Evolutionary conservation across 352 stramenopile species (phyloP).

Genomic region (Phytophthora nicotianae): DNA sequence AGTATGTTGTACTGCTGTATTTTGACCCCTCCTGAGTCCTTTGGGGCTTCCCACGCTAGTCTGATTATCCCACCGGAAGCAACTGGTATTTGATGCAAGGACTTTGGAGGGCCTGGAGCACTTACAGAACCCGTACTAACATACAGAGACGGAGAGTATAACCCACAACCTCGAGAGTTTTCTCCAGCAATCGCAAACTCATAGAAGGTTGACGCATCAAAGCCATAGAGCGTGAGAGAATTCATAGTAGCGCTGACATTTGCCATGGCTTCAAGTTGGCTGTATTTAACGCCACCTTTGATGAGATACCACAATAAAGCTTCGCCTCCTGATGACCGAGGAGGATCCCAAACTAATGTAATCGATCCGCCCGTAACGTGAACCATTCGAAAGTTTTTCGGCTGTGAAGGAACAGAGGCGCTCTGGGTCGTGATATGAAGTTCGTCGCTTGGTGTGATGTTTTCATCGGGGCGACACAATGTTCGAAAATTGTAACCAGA

Average conservation of each 20-base stretch:
- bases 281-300: constrained; percentile 6
- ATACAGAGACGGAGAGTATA: constrained; percentile 38
- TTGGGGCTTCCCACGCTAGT: constrained; percentile 45
- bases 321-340: constrained; percentile 42
- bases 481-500: constrained; percentile 53
- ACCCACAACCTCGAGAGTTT: constrained; percentile 43
- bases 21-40: constrained; percentile 41
- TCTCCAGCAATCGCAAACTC: constrained; percentile 43
- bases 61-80: constrained; percentile 48
- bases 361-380: constrained; percentile 48
- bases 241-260: constrained; percentile 20
- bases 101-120: constrained; percentile 34
- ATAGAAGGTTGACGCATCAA: constrained; percentile 37
- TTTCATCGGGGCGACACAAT: constrained; percentile 38
- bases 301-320: constrained; percentile 42
- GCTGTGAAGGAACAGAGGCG: constrained; percentile 43
- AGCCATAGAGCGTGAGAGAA: constrained; percentile 30
- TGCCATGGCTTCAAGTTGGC: constrained; percentile 7
- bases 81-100: constrained; percentile 34
- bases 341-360: constrained; percentile 49
- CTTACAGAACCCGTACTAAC: constrained; percentile 39
- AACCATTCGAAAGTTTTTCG: constrained; percentile 38
- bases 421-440: constrained; percentile 46
- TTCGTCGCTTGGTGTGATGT: constrained; percentile 31
- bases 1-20: constrained; percentile 48